Percentiles rank a stretch among this genome's conserved stretches.
phyloP scores from a whole-genome alignment of 257 asterid species.

The Ophiorrhiza pumila region DNA sequence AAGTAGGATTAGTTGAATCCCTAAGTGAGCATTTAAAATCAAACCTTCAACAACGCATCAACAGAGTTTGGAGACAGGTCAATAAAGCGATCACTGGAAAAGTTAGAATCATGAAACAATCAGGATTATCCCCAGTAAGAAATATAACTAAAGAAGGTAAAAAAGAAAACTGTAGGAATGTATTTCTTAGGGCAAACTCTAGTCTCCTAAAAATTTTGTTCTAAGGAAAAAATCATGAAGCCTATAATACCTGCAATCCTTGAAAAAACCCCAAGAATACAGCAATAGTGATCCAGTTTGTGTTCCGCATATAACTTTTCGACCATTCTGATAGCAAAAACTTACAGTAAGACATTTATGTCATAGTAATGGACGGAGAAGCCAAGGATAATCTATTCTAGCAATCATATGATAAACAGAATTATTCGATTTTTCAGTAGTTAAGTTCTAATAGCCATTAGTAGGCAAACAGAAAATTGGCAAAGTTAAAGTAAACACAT shows the following conservation, averaged over 20 bases:
- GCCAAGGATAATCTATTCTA: background rate
- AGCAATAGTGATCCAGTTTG: slow-evolving; percentile 67
- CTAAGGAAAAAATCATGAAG: background rate
- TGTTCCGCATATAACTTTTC: slow-evolving; percentile 81
- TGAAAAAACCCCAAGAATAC: slow-evolving; percentile 98
- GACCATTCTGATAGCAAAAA: slow-evolving; percentile 60
- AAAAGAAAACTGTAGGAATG: background rate
- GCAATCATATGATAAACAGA: background rate
- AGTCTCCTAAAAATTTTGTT: background rate
- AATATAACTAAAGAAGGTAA: slow-evolving; percentile 14
- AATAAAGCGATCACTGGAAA: slow-evolving; percentile 77
- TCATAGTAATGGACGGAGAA: background rate
- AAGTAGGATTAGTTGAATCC: slow-evolving; percentile 1
- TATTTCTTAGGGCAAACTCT: background rate
- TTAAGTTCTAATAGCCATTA: background rate
- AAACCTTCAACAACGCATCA: slow-evolving; percentile 79
- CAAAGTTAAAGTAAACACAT: background rate
- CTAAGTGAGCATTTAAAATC: slow-evolving; percentile 18
- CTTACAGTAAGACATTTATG: slow-evolving; percentile 6
- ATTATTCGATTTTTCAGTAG: background rate
- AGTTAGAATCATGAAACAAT: slow-evolving; percentile 14
- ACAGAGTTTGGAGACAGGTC: slow-evolving; percentile 84
- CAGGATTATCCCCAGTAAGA: slow-evolving; percentile 15
- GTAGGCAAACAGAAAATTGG: background rate
- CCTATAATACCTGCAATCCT: slow-evolving; percentile 76